phyloP scores from a whole-genome alignment of 768 basidiomycete genomes.

The Peribolospora kevripleyi region DNA sequence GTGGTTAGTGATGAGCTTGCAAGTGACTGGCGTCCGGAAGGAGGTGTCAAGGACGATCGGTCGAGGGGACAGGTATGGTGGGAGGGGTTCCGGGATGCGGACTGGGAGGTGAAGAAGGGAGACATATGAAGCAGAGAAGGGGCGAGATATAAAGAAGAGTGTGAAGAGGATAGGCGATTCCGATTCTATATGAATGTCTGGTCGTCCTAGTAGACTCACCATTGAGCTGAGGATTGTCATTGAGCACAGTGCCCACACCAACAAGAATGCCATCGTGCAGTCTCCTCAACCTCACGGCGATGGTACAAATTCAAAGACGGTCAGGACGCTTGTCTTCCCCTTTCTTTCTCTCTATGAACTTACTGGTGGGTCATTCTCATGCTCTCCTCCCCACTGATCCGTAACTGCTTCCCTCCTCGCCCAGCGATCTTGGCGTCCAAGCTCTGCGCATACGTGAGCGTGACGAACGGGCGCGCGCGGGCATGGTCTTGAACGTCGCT shows the following conservation, averaged over 20 bases:
- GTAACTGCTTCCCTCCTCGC: conserved; percentile 41
- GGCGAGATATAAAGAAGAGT: background rate
- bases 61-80: conserved; percentile 28
- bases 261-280: conserved; percentile 83
- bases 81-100: conserved; percentile 15
- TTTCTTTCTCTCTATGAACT: conserved; percentile 8
- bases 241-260: conserved; percentile 66
- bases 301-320: background rate
- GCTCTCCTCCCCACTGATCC: conserved; percentile 60
- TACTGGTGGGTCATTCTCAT: conserved; percentile 89
- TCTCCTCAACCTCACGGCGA: conserved; percentile 45
- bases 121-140: background rate
- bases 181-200: background rate
- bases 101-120: conserved; percentile 9
- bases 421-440: conserved; percentile 66
- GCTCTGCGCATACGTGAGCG: conserved; percentile 25
- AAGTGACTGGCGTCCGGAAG: conserved; percentile 39
- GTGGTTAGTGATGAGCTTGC: conserved; percentile 47
- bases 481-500: too few relatives aligned
- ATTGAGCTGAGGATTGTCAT: conserved; percentile 87
- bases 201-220: conserved; percentile 26
- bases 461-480: conserved; percentile 12
- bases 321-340: too few relatives aligned
- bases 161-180: conserved; percentile 34
- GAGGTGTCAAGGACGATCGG: conserved; percentile 63